Percentiles rank a stretch among this genome's conserved stretches.
These are phyloP conservation scores for Penicillium sp. DNA, from an alignment of 2,329 filamentous ascomycete genomes.

Conservation along the genomic window DNA sequence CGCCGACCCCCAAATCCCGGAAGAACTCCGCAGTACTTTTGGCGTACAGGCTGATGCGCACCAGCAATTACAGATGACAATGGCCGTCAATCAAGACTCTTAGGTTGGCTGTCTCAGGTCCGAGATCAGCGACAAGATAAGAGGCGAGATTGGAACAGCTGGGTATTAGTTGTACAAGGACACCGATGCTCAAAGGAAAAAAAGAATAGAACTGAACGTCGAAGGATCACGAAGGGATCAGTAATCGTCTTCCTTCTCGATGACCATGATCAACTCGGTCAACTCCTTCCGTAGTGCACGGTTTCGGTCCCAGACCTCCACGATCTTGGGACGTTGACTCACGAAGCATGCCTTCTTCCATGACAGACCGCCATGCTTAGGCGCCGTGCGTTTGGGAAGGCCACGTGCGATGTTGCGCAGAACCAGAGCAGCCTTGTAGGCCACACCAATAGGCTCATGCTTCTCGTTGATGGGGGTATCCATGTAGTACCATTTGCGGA, in stretches of 20 bases:
- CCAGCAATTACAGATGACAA: not conserved
- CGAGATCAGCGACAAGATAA: not conserved
- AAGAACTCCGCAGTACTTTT: constrained; percentile 20
- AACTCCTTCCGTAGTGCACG: constrained; percentile 42
- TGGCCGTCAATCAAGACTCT: not conserved
- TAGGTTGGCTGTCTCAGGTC: not conserved
- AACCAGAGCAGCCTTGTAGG: constrained; percentile 48
- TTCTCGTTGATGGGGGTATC: constrained; percentile 44
- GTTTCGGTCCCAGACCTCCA: constrained; percentile 42
- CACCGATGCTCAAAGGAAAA: constrained; percentile 12
- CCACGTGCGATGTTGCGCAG: constrained; percentile 48
- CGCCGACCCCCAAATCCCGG: constrained; percentile 10
- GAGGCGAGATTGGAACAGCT: constrained; percentile 6
- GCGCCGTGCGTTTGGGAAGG: constrained; percentile 34
- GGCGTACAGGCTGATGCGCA: constrained; percentile 2
- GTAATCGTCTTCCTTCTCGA: constrained; percentile 40
- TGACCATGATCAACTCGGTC: constrained; percentile 43
- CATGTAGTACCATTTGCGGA: constrained; percentile 41
- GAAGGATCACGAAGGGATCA: constrained; percentile 16
- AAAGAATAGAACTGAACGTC: not conserved
- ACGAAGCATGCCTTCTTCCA: constrained; percentile 43
- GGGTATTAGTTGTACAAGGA: constrained; percentile 29
- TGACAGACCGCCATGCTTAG: constrained; percentile 30
- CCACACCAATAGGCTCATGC: constrained; percentile 44
- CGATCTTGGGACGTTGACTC: constrained; percentile 38